A percentile compares a stretch with the other conserved stretches of the same genome.
Conservation (phyloP, 2,329 filamentous ascomycete species). For the Monilinia vaccinii-corymbosi region DNA sequence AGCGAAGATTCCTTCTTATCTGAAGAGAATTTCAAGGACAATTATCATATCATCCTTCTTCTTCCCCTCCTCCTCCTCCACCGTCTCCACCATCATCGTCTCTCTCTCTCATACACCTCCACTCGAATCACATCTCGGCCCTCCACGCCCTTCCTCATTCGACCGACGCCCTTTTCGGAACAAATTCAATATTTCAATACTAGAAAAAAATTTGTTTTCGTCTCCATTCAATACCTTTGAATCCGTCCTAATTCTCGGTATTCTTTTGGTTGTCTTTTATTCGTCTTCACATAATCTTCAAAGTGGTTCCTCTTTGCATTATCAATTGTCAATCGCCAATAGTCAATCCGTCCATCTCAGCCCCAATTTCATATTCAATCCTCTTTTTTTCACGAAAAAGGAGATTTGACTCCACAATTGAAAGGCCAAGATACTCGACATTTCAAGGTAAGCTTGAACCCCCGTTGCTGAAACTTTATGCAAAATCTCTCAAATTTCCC, state of each 20-base stretch:
- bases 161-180: constrained; percentile 1
- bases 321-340: neutral
- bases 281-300: neutral
- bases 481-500: neutral
- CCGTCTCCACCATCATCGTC: neutral
- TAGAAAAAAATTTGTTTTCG: neutral
- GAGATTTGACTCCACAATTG: constrained; percentile 11
- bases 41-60: neutral
- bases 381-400: neutral
- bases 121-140: neutral
- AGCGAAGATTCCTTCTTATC: neutral
- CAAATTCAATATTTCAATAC: neutral
- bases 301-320: neutral
- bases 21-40: neutral
- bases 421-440: constrained; percentile 7
- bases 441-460: constrained; percentile 4
- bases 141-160: neutral
- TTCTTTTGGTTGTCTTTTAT: neutral
- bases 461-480: neutral
- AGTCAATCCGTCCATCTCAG: neutral
- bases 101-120: no score
- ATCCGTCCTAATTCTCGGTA: neutral
- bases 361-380: neutral
- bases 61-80: neutral
- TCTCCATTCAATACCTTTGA: neutral